phyloP scores from a whole-genome alignment of 2,329 filamentous ascomycete species.

The Trichoderma oligosporum region DNA sequence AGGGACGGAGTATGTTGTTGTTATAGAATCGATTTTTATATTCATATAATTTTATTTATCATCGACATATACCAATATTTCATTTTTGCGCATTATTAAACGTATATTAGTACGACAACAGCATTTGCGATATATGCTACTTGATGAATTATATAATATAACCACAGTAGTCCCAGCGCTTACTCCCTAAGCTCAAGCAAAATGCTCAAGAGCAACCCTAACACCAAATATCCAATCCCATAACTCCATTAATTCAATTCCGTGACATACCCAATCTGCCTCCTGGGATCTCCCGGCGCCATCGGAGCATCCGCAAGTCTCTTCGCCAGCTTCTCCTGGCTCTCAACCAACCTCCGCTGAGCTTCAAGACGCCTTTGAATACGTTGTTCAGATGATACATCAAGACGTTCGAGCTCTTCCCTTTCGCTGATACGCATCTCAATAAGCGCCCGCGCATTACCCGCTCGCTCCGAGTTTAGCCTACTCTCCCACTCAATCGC shows the following conservation, averaged over 20 bases:
- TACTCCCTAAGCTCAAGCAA: too few relatives aligned
- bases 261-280: constrained; percentile 55
- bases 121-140: too few relatives aligned
- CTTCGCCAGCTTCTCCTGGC: constrained; percentile 39
- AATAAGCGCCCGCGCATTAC: constrained; percentile 48
- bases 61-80: too few relatives aligned
- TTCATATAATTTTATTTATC: too few relatives aligned
- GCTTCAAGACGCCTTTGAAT: constrained; percentile 45
- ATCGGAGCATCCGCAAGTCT: constrained; percentile 42
- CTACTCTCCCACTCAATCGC: constrained; percentile 48
- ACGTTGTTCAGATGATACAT: constrained; percentile 44
- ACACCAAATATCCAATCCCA: not conserved
- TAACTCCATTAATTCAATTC: constrained; percentile 42
- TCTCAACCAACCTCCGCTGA: constrained; percentile 52
- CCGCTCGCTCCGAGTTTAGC: constrained; percentile 44
- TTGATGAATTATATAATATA: too few relatives aligned
- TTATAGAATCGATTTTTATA: too few relatives aligned
- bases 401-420: constrained; percentile 48
- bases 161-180: too few relatives aligned
- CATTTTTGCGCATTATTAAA: too few relatives aligned
- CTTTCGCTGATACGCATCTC: constrained; percentile 48
- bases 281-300: constrained; percentile 31
- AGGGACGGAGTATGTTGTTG: too few relatives aligned
- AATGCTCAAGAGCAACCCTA: too few relatives aligned
- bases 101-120: too few relatives aligned